Base-by-base conservation (phyloP, 108 stramenopile genomes). In the Cylindrotheca fusiformis region DNA sequence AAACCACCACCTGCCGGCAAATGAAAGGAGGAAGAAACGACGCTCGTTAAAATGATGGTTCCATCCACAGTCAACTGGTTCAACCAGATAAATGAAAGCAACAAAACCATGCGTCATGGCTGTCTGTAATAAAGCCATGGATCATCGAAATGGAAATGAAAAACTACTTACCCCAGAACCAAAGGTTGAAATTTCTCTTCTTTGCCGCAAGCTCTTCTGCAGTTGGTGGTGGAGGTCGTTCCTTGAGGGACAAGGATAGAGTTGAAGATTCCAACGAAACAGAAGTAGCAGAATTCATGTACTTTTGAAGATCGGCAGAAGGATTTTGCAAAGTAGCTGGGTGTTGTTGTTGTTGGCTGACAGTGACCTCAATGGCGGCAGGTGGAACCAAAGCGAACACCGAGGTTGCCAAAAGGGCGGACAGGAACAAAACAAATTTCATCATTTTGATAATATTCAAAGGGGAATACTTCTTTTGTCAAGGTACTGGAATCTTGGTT, bases 161-260 rank as follows among this genome's bases (percentile, higher is more conserved):
- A n/a, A n/a, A n/a, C n/a, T n/a, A n/a, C 36, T 6, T 41, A 41
- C 46, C 60, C 46, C 46, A 58, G 32, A 82, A 83, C 80, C 79
- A 84, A 20, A 92, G 57, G 55, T 88, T 92, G 60, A 92, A 92
- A 41, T 78, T 92, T n/a, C 68, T 29, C 62, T 92, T 85, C 74
- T 92, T 92, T 3, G 82, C 85, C 23, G 80, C 87, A 66, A 92
- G 61, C 63, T 92, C 90, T 74, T 92, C 90, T 31, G 74, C 48
- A 41, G 90, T 92, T 0, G 86, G 86, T 33, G 88, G 88, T 58
- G 83, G 77, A 31, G 77, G 78, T 47, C 90, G 90, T 20, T 91
- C 90, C 61, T 78, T 64, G 54, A 91, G 71, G n/a, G 80, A 76
- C 32, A 90, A 36, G 2, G 67, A 44, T 48, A 65, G 49, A 32